Base-by-base conservation (phyloP, 2,329 filamentous ascomycete genomes). In the Bipolaris cookei region DNA sequence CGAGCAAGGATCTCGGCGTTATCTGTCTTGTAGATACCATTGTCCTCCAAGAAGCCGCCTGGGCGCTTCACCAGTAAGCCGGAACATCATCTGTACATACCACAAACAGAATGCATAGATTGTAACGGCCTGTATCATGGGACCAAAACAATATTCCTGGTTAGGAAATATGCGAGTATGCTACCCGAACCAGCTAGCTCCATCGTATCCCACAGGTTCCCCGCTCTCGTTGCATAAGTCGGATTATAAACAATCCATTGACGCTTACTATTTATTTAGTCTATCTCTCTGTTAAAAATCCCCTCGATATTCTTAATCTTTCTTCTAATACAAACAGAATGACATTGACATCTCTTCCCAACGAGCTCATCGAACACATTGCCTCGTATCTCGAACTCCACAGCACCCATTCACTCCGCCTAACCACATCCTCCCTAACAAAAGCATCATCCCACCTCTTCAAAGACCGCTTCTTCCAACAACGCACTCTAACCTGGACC, bases 361-460 rank as follows among this genome's bases (percentile, higher is more conserved):
- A 64, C 0, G 70, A 73, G 47, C 44, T 71, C 3, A 58, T 70
- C 4, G 64, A 71, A 45, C 46, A 49, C n/a, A 61, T 73, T 20
- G 52, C 63, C 10, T 50, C 39, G 7, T 14, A 69, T 48, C 66
- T 72, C 11, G 61, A 67, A 25, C 30, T 66, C 6, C 10, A 39
- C 14, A 58, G 58, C 8, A 63, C 60, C 23, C 56, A 62, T 18
- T 62, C 60, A 10, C 54, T 69, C 34, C 70, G 70, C 38, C 62
- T 71, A 32, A 58, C 54, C 21, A 64, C 51, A 21, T 20, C 41
- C 13, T 56, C 58, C 6, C 56, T 71, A 13, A 59, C 61, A 23
- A 56, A 56, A 30, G 58, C 67, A 51, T 61, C 56, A 7, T 54
- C 59, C 1, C 63, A 67, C 46, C 38, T 52, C 8, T 70, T 72